These are phyloP conservation scores for Fennellomyces sp. DNA, from an alignment of 371 early-diverging fungal species.

Conservation along the genomic window DNA sequence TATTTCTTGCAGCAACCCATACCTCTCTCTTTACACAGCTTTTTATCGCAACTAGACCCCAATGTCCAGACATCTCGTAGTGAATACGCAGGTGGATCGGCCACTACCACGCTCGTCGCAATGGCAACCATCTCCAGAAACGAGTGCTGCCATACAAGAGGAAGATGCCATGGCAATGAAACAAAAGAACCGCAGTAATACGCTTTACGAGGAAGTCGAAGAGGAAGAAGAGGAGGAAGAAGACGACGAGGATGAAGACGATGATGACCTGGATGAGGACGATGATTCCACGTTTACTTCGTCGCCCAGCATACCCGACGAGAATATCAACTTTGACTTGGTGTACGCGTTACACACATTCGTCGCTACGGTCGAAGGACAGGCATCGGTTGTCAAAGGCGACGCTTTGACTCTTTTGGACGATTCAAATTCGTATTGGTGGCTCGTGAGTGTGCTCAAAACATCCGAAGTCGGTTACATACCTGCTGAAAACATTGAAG, in stretches of 20 bases:
- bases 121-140: conserved; percentile 22
- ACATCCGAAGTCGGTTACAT: conserved; percentile 93
- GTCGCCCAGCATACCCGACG: conserved; percentile 69
- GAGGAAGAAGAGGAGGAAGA: conserved; percentile 38
- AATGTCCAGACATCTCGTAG: conserved; percentile 23
- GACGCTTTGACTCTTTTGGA: conserved; percentile 90
- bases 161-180: conserved; percentile 9
- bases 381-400: conserved; percentile 89
- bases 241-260: conserved; percentile 46
- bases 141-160: conserved; percentile 15
- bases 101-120: conserved; percentile 11
- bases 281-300: conserved; percentile 40
- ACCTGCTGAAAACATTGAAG: conserved; percentile 96
- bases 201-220: conserved; percentile 35
- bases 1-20: neutral
- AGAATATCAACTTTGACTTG: conserved; percentile 73
- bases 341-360: conserved; percentile 95
- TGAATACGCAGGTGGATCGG: conserved; percentile 28
- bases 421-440: conserved; percentile 96
- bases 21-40: too few species aligned
- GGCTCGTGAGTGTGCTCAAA: conserved; percentile 90
- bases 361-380: conserved; percentile 92
- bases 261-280: conserved; percentile 51
- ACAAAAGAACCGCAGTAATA: conserved; percentile 22
- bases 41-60: too few species aligned